These are phyloP conservation scores for Leptographium procerum DNA, from an alignment of 2,329 filamentous ascomycete genomes.

Conservation along the genomic window DNA sequence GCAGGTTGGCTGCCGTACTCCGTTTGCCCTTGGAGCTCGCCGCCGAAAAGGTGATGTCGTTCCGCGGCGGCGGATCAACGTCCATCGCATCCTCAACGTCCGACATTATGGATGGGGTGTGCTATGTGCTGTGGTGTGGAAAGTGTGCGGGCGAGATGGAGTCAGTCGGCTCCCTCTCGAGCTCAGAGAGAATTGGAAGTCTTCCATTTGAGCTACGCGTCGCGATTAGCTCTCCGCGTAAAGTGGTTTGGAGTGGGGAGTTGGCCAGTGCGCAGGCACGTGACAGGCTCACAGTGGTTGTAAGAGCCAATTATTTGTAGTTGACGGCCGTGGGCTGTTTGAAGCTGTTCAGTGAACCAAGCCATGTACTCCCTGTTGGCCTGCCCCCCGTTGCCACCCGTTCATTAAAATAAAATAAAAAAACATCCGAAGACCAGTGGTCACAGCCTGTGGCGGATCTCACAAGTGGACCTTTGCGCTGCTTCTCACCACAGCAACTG, in stretches of 20 bases:
- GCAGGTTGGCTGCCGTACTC: slow-evolving; percentile 81
- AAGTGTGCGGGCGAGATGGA: not conserved
- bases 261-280: not conserved
- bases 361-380: too few relatives aligned
- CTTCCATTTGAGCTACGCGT: not conserved
- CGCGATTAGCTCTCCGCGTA: not conserved
- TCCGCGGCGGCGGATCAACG: slow-evolving; percentile 37
- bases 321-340: too few relatives aligned
- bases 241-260: too few relatives aligned
- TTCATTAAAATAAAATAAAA: too few relatives aligned
- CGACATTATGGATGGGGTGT: slow-evolving; percentile 32
- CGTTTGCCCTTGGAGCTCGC: slow-evolving; percentile 74
- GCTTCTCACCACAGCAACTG: too few relatives aligned
- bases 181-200: not conserved
- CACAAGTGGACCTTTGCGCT: too few relatives aligned
- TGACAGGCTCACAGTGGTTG: too few relatives aligned
- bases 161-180: not conserved
- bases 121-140: not conserved
- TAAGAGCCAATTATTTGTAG: too few relatives aligned
- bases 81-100: slow-evolving; percentile 53
- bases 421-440: too few relatives aligned
- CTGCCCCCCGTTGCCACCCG: too few relatives aligned
- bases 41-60: slow-evolving; percentile 57
- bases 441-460: too few relatives aligned
- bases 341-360: too few relatives aligned